Evolutionary conservation across 106 monocot genomes (phyloP), one percentile per base, ranked within the genome.

Genomic region (Apostasia shenzhenica): DNA sequence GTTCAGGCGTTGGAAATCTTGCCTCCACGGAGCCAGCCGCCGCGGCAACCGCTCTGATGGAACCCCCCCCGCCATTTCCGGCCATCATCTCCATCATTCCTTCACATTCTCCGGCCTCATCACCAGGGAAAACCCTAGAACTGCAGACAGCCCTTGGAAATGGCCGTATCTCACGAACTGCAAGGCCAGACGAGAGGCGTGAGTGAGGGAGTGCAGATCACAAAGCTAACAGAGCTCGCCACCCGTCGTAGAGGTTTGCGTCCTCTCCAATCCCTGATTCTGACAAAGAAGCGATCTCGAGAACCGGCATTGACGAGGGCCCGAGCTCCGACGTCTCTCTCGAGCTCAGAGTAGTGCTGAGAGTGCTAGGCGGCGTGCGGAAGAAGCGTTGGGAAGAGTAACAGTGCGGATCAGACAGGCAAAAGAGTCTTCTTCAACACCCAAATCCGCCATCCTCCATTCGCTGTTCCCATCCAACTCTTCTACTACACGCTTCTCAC

Each of bases 41-140:
- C 45, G 78, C 65, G 1, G 84, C 81, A 7, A 84, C 88, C 3
- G 76, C 88, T 42, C 75, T 81, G 57, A 84, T 84, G 12, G 88
- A 78, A 48, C 72, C 81, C 1, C 66, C 82, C 48, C 65, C 48
- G 49, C 83, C 75, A 70, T 79, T 79, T 49, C 78, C 83, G 46
- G 78, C 83, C 83, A 83, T 26, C 26, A 26, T 26, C 26, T 26
- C 26, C 26, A 26, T 26, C 26, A 26, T 26, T 83, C 37, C 14
- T 50, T 55, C 54, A 74, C 73, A 73, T 73, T 57, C 57, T 69
- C 70, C 69, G 45, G 51, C 54, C 66, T 14, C 38, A 11, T 38
- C 41, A 60, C 52, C 41, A 11, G 55, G 26, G 26, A 65, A 65
- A 2, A 7, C 48, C 46, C 4, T 37, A 65, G 45, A 43, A 8